These are phyloP conservation scores for Tricholoma furcatifolium DNA, from an alignment of 768 basidiomycete genomes.

Conservation along the genomic window DNA sequence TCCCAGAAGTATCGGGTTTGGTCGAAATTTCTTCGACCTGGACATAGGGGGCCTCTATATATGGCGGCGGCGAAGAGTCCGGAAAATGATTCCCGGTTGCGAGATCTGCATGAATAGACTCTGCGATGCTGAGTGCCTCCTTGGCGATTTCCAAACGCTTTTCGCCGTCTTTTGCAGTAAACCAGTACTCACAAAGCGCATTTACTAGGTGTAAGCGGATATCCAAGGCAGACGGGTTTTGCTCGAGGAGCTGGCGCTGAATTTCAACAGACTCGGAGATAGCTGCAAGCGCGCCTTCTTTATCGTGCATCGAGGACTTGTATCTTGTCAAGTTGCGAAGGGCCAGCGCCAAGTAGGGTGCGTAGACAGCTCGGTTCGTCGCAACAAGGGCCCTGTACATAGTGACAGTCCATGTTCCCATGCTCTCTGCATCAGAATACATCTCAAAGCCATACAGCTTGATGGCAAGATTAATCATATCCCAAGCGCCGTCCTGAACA, in stretches of 20 bases:
- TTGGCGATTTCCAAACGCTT: slow-evolving; percentile 6
- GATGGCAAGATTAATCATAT: slow-evolving; percentile 15
- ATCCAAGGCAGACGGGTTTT: not conserved
- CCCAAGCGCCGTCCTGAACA: slow-evolving; percentile 16
- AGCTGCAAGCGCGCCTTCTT: not conserved
- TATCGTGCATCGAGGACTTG: not conserved
- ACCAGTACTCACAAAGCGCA: slow-evolving; percentile 10
- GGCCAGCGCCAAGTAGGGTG: slow-evolving; percentile 11
- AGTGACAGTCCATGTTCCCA: slow-evolving; percentile 15
- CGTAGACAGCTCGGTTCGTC: slow-evolving; percentile 6
- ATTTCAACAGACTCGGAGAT: slow-evolving; percentile 7
- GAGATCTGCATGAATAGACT: slow-evolving; percentile 7
- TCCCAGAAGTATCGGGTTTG: not conserved
- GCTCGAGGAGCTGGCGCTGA: not conserved
- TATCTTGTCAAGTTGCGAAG: slow-evolving; percentile 12
- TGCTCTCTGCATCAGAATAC: slow-evolving; percentile 14
- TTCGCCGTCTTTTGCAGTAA: not conserved
- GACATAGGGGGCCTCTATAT: not conserved
- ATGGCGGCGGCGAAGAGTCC: not conserved
- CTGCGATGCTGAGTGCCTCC: slow-evolving; percentile 8
- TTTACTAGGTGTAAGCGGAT: slow-evolving; percentile 7
- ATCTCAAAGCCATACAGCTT: slow-evolving; percentile 12
- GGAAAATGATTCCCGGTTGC: slow-evolving; percentile 3
- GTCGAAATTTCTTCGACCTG: not conserved
- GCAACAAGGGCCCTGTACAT: slow-evolving; percentile 11